phyloP scores from a whole-genome alignment of 495 filamentous ascomycete genomes.

The Aspergillus hancockii region DNA sequence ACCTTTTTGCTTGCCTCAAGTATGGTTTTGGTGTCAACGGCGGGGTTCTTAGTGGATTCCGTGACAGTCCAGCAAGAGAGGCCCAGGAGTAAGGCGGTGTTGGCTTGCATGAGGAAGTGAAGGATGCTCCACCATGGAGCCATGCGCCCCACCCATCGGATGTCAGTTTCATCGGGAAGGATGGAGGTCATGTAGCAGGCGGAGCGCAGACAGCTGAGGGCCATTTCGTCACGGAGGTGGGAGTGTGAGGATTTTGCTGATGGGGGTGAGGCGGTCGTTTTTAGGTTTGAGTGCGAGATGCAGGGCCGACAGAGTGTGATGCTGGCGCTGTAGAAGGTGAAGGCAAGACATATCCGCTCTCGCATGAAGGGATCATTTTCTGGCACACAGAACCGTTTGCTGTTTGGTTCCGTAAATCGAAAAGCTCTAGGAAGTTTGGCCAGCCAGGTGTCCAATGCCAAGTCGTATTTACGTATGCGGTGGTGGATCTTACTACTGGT shows the following conservation, averaged over 20 bases:
- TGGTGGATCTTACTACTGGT: slow-evolving; percentile 53
- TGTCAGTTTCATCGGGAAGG: slow-evolving; percentile 42
- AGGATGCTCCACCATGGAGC: slow-evolving; percentile 64
- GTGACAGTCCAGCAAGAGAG: slow-evolving; percentile 33
- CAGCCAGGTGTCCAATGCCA: slow-evolving; percentile 53
- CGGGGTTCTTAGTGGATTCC: background rate
- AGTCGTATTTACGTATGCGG: slow-evolving; percentile 45
- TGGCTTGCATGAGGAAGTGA: slow-evolving; percentile 64
- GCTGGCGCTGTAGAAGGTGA: slow-evolving; percentile 56
- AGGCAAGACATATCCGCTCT: slow-evolving; percentile 44
- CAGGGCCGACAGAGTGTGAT: slow-evolving; percentile 63
- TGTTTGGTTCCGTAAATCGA: slow-evolving; percentile 37
- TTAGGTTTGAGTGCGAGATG: slow-evolving; percentile 33
- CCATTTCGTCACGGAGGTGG: slow-evolving; percentile 52
- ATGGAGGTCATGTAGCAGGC: slow-evolving; percentile 53
- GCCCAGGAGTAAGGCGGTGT: slow-evolving; percentile 57
- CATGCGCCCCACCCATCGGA: slow-evolving; percentile 44
- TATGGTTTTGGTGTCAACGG: slow-evolving; percentile 30
- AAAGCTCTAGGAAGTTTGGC: slow-evolving; percentile 45
- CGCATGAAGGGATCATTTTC: slow-evolving; percentile 12
- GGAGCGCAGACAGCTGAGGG: slow-evolving; percentile 55
- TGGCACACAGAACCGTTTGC: slow-evolving; percentile 12
- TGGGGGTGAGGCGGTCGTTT: slow-evolving; percentile 36
- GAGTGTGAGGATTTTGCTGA: slow-evolving; percentile 21
- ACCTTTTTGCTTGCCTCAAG: slow-evolving; percentile 49